Base-by-base conservation (phyloP, 176 grass and related monocot genomes). In the Areca catechu region DNA sequence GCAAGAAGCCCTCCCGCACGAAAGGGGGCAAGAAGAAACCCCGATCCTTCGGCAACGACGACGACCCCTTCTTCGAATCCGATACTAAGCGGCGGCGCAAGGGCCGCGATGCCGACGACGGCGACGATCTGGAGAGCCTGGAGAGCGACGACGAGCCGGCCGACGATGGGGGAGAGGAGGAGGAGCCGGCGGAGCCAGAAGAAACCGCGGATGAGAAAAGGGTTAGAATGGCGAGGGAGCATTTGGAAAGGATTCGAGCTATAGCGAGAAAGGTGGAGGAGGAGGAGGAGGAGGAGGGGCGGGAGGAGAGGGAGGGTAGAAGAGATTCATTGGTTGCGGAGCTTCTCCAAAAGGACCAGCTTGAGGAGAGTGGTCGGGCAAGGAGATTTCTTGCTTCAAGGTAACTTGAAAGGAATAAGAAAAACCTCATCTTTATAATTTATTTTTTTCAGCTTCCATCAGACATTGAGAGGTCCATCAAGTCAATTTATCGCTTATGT, bases 11-110 rank as follows among this genome's bases (percentile, higher is more conserved):
- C 34, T 43, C 9, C 7, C 34, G 34, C 34, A 29, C 34, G 34
- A 43, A 43, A 5, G 34, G 34, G 9, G 34, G 34, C 34, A 43
- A 10, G 66, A 69, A 69, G 66, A 69, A 57, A 19, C 53, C 29
- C 30, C 43, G 66, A 69, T 69, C 66, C 14, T 69, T 56, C 53
- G 53, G 9, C 56, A 69, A 60, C 22, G 66, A 5, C 17, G 51
- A 77, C 16, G 81, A 88, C 51, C 74, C 73, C 34, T 95, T 95
- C 81, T 95, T 95, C 71, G 84, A 95, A 63, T 81, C 89, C 28
- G 78, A 80, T 29, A 53, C 67, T 48, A 88, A 85, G 71, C 50
- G 78, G 22, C 77, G 71, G 34, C 64, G 80, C 34, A 43, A 43
- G 9, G 34, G 34, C 19, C 49, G 72, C 4, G 14, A 19, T 12